Evolutionary conservation across 495 filamentous ascomycete genomes (phyloP), one percentile per base, ranked within the genome.

Genomic region (Penicillium ochrochloron): DNA sequence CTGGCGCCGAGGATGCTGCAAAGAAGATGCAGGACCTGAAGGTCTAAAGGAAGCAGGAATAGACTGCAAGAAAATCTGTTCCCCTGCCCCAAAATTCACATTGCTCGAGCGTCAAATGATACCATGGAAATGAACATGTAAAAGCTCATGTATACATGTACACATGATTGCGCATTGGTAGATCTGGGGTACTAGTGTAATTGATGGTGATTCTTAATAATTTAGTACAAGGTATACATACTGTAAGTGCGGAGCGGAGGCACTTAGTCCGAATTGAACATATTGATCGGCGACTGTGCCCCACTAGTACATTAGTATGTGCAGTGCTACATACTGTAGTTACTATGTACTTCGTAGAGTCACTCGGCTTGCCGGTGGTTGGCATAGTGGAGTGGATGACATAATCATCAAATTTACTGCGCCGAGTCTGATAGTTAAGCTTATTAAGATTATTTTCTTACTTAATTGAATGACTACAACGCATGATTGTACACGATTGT

Each of bases 11-110:
- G 23, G 78, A 77, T 25, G 70, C 76, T 9, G 63, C 78, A 9
- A 77, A 78, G 59, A 79, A 82, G 68, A 68, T 83, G 66, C 57
- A 83, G 60, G 60, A 59, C 34, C 72, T 83, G 31, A 68, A 80
- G 62, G 76, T 83, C 21, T 82, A 63, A 39, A 21, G 17, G 21
- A 7, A 9, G 17, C n/a, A 46, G 54, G 19, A 11, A 53, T 14
- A 52, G 48, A 23, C 48, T 17, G 14, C 48, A 31, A 52, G 25
- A 31, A 52, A n/a, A 7, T 31, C 25, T 48, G 3, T 23, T 23
- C 44, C 21, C 44, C 9, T 31, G 14, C 25, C 48, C 31, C 31
- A 33, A 31, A 52, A 31, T 17, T 31, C 12, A 31, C 48, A 52
- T 27, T 25, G 23, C 19, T 57, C 42, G 23, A 57, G 37, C 53